Base-by-base conservation (phyloP, 75 land plant species). In the Selaginella moellendorffii region DNA sequence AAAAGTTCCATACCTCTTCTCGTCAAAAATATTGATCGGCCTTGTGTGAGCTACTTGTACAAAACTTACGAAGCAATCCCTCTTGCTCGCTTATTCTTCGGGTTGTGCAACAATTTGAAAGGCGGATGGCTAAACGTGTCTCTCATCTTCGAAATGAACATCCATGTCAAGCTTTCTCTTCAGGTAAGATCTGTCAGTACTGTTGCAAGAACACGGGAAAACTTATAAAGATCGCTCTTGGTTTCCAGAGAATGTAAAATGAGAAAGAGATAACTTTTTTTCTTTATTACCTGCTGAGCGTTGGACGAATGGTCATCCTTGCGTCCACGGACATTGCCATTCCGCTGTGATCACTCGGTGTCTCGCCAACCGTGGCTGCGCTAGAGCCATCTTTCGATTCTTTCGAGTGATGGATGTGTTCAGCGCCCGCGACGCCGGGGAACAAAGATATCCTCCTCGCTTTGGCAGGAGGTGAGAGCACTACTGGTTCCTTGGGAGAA, bases 161-260 rank as follows among this genome's bases (percentile, higher is more conserved):
- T 77, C 92, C 80, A 80, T 74, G 62, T 84, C 92, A 22, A 87
- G 76, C 68, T 88, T 84, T 63, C 95, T 80, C 81, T 84, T 88
- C 62, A 88, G 64, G 58, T 75, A 74, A 31, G 88, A 68, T 76
- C 79, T 78, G 63, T 88, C 95, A 70, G 79, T 80, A 76, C 95
- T 88, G 92, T 62, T 73, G 31, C 27, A 60, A 58, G 61, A 51
- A 28, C 5, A 62, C 53, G 24, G 53, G 22, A 52, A 36, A 2
- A 66, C 17, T 62, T 12, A 1, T 2, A 62, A 42, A 1, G n/a
- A 26, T 1, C n/a, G 31, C 28, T 18, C 1, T 14, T 9, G 19
- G 60, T 22, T 21, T 17, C 22, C 9, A 19, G 60, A 56, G 21
- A 17, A 5, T 22, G 60, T 21, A 17, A 5, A 56, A 56, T 19